Conservation (phyloP, 2,329 filamentous ascomycete species). For the Pestalotiopsis sp. region DNA sequence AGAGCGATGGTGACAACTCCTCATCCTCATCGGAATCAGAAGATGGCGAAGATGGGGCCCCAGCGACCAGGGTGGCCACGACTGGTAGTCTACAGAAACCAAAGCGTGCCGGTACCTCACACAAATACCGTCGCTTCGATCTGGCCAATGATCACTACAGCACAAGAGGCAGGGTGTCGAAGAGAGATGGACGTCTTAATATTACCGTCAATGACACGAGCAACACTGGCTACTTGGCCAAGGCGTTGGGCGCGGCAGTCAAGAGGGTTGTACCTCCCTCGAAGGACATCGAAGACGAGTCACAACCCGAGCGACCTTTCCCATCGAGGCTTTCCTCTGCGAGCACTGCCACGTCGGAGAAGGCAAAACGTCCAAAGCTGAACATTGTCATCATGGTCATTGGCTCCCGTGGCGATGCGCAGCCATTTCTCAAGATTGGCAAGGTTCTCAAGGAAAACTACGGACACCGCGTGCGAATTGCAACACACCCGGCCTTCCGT, state of each 20-base stretch:
- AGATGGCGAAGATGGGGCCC: conserved; percentile 16
- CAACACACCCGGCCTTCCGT: conserved; percentile 76
- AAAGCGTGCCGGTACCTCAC: conserved; percentile 18
- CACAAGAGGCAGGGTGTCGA: conserved; percentile 65
- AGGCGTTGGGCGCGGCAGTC: conserved; percentile 67
- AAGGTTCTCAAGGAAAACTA: conserved; percentile 70
- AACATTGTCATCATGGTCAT: conserved; percentile 87
- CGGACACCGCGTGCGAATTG: conserved; percentile 74
- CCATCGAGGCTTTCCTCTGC: conserved; percentile 29
- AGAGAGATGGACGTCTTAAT: conserved; percentile 67
- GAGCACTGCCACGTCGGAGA: conserved; percentile 30
- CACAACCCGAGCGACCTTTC: conserved; percentile 12
- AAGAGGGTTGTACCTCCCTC: conserved; percentile 49
- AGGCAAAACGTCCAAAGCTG: conserved; percentile 47
- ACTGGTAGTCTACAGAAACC: conserved; percentile 12
- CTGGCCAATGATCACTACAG: conserved; percentile 65
- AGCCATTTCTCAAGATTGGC: conserved; percentile 76
- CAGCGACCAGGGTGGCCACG: conserved; percentile 7
- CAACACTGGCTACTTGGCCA: conserved; percentile 71
- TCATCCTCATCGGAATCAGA: conserved; percentile 21
- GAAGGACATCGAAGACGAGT: conserved; percentile 26
- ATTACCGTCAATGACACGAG: conserved; percentile 72
- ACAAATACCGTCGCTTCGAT: conserved; percentile 53
- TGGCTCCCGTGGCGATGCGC: conserved; percentile 76
- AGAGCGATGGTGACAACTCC: conserved; percentile 17